phyloP scores from a whole-genome alignment of 208 protist genomes.

The Porcisia deanei region DNA sequence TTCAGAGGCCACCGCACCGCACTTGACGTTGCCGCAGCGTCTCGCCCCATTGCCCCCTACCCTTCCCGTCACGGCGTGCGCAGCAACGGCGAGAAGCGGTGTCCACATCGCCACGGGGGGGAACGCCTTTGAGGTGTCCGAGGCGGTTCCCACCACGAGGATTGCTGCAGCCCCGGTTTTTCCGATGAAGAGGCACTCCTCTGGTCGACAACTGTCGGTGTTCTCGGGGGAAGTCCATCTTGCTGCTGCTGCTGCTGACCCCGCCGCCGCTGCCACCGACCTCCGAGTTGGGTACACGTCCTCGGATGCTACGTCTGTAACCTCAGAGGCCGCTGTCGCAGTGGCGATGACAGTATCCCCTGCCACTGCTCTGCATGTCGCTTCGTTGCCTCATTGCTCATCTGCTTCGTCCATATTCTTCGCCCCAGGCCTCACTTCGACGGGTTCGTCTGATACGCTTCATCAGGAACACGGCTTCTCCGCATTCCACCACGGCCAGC shows the following conservation, averaged over 20 bases:
- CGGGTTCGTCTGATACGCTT: background rate
- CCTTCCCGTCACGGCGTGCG: background rate
- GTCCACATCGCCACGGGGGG: background rate
- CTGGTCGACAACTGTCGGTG: background rate
- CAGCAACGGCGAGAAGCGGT: background rate
- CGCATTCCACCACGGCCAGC: background rate
- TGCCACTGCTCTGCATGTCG: background rate
- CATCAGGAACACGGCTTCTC: background rate
- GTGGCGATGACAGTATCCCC: background rate
- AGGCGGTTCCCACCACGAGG: background rate
- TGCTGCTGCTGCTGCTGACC: no score
- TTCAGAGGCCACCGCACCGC: background rate
- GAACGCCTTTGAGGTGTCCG: background rate
- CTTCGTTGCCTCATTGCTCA: background rate
- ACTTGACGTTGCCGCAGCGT: constrained; percentile 1
- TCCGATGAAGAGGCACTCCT: background rate
- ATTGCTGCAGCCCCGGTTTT: background rate
- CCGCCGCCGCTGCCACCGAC: background rate
- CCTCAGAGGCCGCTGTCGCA: background rate
- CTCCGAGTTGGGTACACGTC: background rate
- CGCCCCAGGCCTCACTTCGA: background rate
- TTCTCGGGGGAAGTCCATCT: background rate
- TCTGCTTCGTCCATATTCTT: background rate
- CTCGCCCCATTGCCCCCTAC: background rate
- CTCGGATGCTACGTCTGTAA: background rate